phyloP scores from a whole-genome alignment of 2,329 filamentous ascomycete species.

The Cladophialophora immunda region DNA sequence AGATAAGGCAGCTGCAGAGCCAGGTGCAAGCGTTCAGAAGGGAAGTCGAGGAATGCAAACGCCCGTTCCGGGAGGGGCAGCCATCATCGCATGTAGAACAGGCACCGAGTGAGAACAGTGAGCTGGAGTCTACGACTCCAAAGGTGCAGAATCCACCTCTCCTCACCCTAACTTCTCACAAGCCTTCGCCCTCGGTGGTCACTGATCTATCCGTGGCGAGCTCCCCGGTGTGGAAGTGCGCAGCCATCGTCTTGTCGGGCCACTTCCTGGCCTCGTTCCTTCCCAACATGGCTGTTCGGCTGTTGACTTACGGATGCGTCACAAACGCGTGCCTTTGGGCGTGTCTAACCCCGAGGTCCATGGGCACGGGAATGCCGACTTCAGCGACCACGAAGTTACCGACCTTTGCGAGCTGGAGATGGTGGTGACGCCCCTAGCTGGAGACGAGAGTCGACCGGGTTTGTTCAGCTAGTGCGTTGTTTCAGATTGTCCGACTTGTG shows the following conservation, averaged over 20 bases:
- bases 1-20: conserved; percentile 32
- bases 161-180: neutral
- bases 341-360: conserved; percentile 5
- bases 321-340: conserved; percentile 23
- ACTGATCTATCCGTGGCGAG: neutral
- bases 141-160: neutral
- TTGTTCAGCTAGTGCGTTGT: too few relatives aligned
- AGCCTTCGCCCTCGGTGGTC: neutral
- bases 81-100: neutral
- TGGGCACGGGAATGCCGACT: neutral
- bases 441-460: neutral
- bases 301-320: conserved; percentile 20
- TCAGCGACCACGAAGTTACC: neutral
- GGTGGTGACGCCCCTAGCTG: neutral
- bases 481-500: too few relatives aligned
- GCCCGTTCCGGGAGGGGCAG: conserved; percentile 2
- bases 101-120: neutral
- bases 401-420: neutral
- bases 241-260: conserved; percentile 6
- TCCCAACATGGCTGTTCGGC: conserved; percentile 7
- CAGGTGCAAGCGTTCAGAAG: conserved; percentile 30
- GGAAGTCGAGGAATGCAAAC: conserved; percentile 19
- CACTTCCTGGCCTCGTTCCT: conserved; percentile 20
- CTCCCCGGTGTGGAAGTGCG: conserved; percentile 8
- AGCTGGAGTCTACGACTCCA: conserved; percentile 4